Evolutionary conservation across 2,329 filamentous ascomycete genomes (phyloP), one percentile per base, ranked within the genome.

Genomic region (Cryphonectria naterciae): DNA sequence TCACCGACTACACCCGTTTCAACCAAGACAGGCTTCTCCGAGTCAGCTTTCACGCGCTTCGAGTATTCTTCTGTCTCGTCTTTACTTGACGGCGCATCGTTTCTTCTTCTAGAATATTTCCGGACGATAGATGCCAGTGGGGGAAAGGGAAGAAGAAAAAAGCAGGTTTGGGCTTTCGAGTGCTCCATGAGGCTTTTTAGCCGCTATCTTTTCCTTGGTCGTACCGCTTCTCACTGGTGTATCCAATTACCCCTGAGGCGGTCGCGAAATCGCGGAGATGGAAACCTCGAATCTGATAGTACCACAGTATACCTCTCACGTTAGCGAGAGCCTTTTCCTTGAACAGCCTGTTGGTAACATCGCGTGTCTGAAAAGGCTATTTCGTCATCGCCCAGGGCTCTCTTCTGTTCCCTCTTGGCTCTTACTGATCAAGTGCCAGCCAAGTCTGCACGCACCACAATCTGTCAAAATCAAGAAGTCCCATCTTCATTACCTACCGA

Each of bases 61-160:
- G 35, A 17, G 25, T 64, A 69, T 41, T 68, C n/a, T 69, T 25
- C 52, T 54, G 61, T 64, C 67, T 65, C 69, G 56, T 70, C 56
- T 43, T 60, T 61, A 11, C 58, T 35, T 46, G 39, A 70, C 37
- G 43, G 43, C 46, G 58, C 63, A 67, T 68, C 65, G 62, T 32
- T 67, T 46, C 65, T 46, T 60, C 39, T 69, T 71, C 67, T 68
- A 69, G 70, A 69, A 65, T 67, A 32, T 60, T n/a, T 66, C 13
- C 58, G 58, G 7, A 5, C 15, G 11, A 61, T 61, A 37, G 56
- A 8, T 64, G 35, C 39, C n/a, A 64, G 25, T 13, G 39, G 2
- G 13, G 32, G 22, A 28, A 4, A 56, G 22, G 4, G 10, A 32
- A 19, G 17, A 19, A 19, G 10, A 60, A 35, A 6, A 25, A 41